Evolutionary conservation across 78 protist genomes (phyloP), one percentile per base, ranked within the genome.

Genomic region (Paratrimastix pyriformis): DNA sequence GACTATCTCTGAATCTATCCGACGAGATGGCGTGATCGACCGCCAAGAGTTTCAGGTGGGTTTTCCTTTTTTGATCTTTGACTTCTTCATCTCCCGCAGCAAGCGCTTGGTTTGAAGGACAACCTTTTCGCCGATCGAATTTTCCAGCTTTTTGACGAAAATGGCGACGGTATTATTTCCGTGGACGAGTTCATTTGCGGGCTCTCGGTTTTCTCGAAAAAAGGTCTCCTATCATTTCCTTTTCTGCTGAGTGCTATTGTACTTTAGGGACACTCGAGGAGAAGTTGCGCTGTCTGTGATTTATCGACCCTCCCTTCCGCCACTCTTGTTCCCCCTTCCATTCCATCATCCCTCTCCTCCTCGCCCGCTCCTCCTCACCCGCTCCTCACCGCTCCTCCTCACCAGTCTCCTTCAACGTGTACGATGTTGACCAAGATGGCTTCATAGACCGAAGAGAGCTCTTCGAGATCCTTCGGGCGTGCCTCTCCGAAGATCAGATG

Each of bases 11-110:
- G 5, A 70, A 0, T 43, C 76, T 4, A 29, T 1, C n/a, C 18
- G 54, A 9, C 39, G 35, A 32, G 85, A 81, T 55, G 80, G 75
- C 40, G 68, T 81, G 29, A 81, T 81, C 21, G 85, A 81, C 73
- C 5, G 3, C 45, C n/a, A 76, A 21, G 85, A 81, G 77, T 81
- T 74, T 60, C 60, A 26, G 52, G 29, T 15, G 52, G 52, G 29
- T 11, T 46, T 46, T 8, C 29, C 29, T 11, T 11, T 46, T 11
- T 11, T 15, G 52, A 11, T 46, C 11, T 8, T 8, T 46, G 52
- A 15, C 52, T 46, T 15, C 8, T 46, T n/a, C n/a, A n/a, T n/a
- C n/a, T n/a, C n/a, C n/a, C n/a, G n/a, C n/a, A n/a, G 32, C 73
- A 74, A 46, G 69, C 76, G 65, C 52, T 81, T 54, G 72, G 48